Conservation (phyloP, 495 filamentous ascomycete species). For the Podospora fimiseda region DNA sequence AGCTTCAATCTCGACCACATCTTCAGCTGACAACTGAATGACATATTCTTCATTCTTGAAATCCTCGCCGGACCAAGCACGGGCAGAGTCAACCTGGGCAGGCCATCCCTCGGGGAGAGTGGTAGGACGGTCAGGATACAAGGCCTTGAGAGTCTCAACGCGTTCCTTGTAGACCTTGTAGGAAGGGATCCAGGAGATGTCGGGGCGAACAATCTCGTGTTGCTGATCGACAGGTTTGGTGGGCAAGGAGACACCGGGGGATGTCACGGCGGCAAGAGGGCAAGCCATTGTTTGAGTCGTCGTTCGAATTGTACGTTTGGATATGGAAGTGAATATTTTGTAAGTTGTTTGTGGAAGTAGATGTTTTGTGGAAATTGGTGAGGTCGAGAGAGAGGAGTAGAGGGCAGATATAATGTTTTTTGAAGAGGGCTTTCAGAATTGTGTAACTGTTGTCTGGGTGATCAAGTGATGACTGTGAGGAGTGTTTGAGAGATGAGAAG, state of each 20-base stretch:
- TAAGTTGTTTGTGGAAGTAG: neutral
- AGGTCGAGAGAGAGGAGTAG: neutral
- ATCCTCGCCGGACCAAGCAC: slow-evolving; percentile 24
- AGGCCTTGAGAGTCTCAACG: slow-evolving; percentile 16
- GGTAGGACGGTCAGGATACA: slow-evolving; percentile 21
- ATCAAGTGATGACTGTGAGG: no score
- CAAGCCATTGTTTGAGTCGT: slow-evolving; percentile 13
- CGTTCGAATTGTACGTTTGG: no score
- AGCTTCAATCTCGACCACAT: slow-evolving; percentile 23
- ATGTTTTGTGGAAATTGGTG: neutral
- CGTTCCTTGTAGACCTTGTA: slow-evolving; percentile 26
- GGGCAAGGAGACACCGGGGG: neutral
- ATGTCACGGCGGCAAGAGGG: neutral
- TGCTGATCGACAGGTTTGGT: neutral
- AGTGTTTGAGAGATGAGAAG: neutral
- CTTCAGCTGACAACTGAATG: slow-evolving; percentile 15
- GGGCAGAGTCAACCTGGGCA: slow-evolving; percentile 12
- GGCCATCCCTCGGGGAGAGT: slow-evolving; percentile 25
- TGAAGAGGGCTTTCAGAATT: no score
- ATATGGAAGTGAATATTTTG: neutral
- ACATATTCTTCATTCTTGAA: slow-evolving; percentile 24
- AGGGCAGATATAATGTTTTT: no score
- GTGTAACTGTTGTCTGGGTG: no score
- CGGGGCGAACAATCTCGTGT: slow-evolving; percentile 19
- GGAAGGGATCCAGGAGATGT: slow-evolving; percentile 27